These are phyloP conservation scores for Voacanga thouarsii DNA, from an alignment of 257 asterid genomes.

Conservation along the genomic window DNA sequence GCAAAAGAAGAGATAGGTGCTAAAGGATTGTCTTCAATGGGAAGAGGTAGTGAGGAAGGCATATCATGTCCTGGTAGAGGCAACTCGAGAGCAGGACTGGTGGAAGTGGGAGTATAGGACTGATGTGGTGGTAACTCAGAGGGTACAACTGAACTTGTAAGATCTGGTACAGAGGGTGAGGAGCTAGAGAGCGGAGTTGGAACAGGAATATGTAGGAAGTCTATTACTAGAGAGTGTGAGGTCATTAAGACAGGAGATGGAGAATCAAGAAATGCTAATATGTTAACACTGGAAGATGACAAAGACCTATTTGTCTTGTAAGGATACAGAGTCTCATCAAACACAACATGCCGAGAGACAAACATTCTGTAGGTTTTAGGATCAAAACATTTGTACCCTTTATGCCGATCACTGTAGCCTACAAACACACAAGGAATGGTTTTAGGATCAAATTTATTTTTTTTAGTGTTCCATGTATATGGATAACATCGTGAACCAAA, in stretches of 20 bases:
- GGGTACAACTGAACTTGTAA: background rate
- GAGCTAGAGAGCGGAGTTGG: background rate
- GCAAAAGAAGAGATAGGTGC: too few relatives aligned
- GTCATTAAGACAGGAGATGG: background rate
- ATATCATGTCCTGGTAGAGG: too few relatives aligned
- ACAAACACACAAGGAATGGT: too few relatives aligned
- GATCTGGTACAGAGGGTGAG: background rate
- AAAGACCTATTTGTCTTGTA: background rate
- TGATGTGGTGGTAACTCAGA: background rate
- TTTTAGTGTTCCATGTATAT: too few relatives aligned
- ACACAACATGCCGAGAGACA: background rate
- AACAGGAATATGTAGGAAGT: too few relatives aligned
- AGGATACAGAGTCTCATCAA: background rate
- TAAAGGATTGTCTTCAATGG: too few relatives aligned
- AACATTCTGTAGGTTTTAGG: too few relatives aligned
- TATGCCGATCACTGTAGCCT: too few relatives aligned
- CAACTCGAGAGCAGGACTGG: background rate
- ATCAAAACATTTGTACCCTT: too few relatives aligned
- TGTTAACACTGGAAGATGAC: background rate
- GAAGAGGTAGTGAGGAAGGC: too few relatives aligned
- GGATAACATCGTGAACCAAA: too few relatives aligned
- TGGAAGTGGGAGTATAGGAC: background rate
- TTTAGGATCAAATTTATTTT: too few relatives aligned
- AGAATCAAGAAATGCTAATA: background rate
- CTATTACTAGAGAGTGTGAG: background rate